Evolutionary conservation across 2,329 filamentous ascomycete species (phyloP).

Genomic region (Erysiphe pulchra): DNA sequence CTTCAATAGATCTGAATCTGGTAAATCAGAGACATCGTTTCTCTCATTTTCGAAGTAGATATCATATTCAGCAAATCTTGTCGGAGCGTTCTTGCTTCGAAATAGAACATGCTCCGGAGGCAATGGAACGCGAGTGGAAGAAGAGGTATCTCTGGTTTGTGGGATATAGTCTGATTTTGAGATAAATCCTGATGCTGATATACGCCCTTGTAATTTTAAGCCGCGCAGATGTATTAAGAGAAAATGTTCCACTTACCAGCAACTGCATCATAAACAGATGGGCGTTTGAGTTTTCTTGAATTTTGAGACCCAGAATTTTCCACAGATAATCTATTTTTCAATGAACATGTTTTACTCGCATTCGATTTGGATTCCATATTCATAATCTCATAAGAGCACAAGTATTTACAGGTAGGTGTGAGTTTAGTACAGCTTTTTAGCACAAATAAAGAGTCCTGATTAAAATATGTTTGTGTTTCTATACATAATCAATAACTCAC

Average conservation of each 20-base stretch:
- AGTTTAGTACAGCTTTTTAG: no score
- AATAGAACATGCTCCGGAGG: slow-evolving; percentile 50
- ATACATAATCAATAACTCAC: no score
- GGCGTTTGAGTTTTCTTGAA: background rate
- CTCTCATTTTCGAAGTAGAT: slow-evolving; percentile 40
- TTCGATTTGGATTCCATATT: no score
- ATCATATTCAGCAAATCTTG: slow-evolving; percentile 43
- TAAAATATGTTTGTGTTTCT: no score
- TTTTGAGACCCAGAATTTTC: no score
- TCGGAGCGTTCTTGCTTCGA: slow-evolving; percentile 33
- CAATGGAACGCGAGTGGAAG: slow-evolving; percentile 16
- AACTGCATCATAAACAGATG: slow-evolving; percentile 42
- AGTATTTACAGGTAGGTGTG: no score
- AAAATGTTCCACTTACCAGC: slow-evolving; percentile 24
- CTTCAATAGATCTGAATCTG: slow-evolving; percentile 43
- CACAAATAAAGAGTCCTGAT: no score
- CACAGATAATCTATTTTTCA: no score
- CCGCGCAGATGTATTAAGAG: background rate
- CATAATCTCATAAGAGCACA: no score
- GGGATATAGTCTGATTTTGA: slow-evolving; percentile 7
- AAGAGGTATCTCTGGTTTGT: slow-evolving; percentile 10
- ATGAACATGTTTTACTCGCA: no score
- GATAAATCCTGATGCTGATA: slow-evolving; percentile 19
- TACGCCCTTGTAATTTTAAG: slow-evolving; percentile 14
- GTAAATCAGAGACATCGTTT: slow-evolving; percentile 28